Conservation (phyloP, 129 eudicot species). For the Centaurea solstitialis region DNA sequence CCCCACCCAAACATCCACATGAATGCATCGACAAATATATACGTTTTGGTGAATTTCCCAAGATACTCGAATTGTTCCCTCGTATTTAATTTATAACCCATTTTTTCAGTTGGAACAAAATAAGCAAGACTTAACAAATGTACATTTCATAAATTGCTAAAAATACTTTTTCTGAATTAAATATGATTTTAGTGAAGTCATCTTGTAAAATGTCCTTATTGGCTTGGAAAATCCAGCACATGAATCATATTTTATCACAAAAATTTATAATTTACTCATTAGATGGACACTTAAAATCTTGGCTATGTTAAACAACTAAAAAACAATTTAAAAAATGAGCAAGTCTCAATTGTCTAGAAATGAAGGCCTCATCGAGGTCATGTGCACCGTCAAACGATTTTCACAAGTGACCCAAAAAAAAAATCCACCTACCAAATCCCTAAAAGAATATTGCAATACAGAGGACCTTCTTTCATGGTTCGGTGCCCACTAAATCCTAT, state of each 20-base stretch:
- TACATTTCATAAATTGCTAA: too few species aligned
- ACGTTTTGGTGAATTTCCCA: background rate
- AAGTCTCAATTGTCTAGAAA: background rate
- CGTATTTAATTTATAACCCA: background rate
- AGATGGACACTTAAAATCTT: background rate
- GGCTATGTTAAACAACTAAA: background rate
- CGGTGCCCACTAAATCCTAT: too few species aligned
- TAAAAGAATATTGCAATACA: too few species aligned
- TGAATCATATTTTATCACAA: background rate
- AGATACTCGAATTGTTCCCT: background rate
- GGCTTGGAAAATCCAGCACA: background rate
- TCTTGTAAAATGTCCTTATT: background rate
- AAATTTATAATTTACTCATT: background rate
- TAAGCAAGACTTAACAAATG: too few species aligned
- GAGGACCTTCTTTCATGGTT: too few species aligned
- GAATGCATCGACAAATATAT: background rate
- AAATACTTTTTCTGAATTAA: too few species aligned
- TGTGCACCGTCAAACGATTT: background rate
- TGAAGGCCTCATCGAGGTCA: background rate
- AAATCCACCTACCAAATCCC: too few species aligned
- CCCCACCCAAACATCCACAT: background rate
- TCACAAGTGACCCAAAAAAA: too few species aligned
- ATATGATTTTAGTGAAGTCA: background rate
- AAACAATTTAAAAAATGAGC: background rate
- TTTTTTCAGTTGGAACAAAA: background rate